phyloP scores from a whole-genome alignment of 192 early-diverging fungal species.

The Rhizophagus sp. region DNA sequence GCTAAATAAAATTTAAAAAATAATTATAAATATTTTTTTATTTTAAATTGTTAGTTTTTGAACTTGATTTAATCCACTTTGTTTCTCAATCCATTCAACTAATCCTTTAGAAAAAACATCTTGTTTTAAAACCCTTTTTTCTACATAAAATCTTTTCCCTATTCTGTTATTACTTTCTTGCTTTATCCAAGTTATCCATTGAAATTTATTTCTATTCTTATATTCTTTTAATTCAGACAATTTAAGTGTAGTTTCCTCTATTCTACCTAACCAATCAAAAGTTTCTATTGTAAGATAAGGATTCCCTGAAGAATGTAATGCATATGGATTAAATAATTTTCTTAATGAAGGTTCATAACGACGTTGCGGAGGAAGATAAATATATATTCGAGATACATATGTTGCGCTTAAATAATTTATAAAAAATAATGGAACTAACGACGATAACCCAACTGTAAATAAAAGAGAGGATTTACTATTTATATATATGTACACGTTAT shows the following conservation, averaged over 20 bases:
- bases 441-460: background rate
- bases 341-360: background rate
- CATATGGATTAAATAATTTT: background rate
- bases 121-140: constrained; percentile 3
- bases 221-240: constrained; percentile 5
- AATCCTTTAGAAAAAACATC: constrained; percentile 14
- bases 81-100: constrained; percentile 20
- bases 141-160: background rate
- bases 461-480: background rate
- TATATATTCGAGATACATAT: constrained; percentile 10
- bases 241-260: constrained; percentile 4
- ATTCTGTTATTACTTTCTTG: background rate
- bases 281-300: constrained; percentile 13
- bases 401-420: constrained; percentile 18
- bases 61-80: background rate
- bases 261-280: background rate
- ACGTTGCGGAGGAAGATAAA: background rate
- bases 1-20: too few species aligned
- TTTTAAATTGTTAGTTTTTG: background rate
- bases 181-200: constrained; percentile 3
- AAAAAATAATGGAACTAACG: background rate
- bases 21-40: too few species aligned
- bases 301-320: background rate
- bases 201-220: background rate
- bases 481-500: background rate